These are phyloP conservation scores for Yueomyces sinensis DNA, from an alignment of 805 yeast species.

Conservation along the genomic window DNA sequence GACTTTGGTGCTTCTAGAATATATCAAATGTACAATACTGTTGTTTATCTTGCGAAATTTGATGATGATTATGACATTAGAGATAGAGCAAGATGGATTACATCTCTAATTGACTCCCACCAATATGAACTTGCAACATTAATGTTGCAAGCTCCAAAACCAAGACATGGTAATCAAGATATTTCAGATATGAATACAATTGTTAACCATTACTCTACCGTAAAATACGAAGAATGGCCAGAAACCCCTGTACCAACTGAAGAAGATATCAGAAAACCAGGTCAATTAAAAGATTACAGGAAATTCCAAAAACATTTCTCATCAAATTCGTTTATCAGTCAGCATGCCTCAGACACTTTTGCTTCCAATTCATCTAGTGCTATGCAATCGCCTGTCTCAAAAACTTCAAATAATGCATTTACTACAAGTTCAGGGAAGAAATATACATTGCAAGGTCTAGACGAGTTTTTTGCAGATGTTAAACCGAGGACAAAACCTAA, in stretches of 20 bases:
- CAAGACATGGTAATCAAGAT: conserved; percentile 13
- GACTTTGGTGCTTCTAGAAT: conserved; percentile 24
- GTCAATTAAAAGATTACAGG: conserved; percentile 28
- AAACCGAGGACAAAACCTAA: conserved; percentile 3
- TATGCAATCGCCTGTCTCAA: neutral
- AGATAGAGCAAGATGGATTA: conserved; percentile 69
- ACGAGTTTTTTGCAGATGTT: conserved; percentile 64
- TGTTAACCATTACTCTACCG: no score
- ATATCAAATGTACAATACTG: conserved; percentile 44
- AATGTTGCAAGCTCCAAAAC: conserved; percentile 67
- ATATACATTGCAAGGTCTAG: conserved; percentile 63
- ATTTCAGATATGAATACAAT: neutral
- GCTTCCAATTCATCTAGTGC: conserved; percentile 1
- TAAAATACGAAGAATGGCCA: neutral
- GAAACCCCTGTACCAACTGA: neutral
- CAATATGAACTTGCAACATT: conserved; percentile 52
- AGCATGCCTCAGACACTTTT: conserved; percentile 2
- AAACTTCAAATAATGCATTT: conserved; percentile 3
- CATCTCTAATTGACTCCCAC: conserved; percentile 41
- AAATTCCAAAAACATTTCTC: conserved; percentile 24
- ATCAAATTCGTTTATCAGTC: conserved; percentile 10
- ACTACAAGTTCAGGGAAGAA: conserved; percentile 22
- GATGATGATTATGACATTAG: conserved; percentile 69
- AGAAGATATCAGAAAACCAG: conserved; percentile 25
- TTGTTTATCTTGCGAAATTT: conserved; percentile 51